Evolutionary conservation across 306 rosid genomes (phyloP).

Genomic region (Ammopiptanthus mongolicus): DNA sequence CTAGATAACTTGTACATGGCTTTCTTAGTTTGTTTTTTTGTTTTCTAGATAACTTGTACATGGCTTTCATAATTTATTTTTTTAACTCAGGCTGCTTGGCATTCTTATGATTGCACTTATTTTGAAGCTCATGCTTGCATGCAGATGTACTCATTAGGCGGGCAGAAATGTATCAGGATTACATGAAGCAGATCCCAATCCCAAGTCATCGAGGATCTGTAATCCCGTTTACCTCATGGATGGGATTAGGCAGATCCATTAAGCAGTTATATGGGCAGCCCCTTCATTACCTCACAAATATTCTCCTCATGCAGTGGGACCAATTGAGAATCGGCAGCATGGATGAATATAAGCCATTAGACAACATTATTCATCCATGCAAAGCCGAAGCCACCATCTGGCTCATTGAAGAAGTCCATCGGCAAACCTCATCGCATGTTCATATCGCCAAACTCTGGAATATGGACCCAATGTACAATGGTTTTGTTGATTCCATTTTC

Average conservation of each 20-base stretch:
- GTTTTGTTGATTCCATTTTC: conserved; percentile 68
- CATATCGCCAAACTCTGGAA: conserved; percentile 71
- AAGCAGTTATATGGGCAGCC: conserved; percentile 85
- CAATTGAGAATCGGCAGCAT: conserved; percentile 59
- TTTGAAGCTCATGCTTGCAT: conserved; percentile 1
- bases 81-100: neutral
- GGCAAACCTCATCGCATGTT: conserved; percentile 67
- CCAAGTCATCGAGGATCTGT: conserved; percentile 72
- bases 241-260: conserved; percentile 76
- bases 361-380: conserved; percentile 66
- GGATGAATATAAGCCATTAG: conserved; percentile 62
- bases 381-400: conserved; percentile 89
- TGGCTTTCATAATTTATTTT: neutral
- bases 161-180: conserved; percentile 92
- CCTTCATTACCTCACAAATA: conserved; percentile 87
- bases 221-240: conserved; percentile 80
- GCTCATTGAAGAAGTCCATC: conserved; percentile 87
- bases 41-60: neutral
- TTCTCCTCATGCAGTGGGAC: conserved; percentile 85
- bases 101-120: neutral
- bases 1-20: neutral
- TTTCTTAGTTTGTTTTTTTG: neutral
- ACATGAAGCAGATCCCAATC: conserved; percentile 80
- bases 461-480: conserved; percentile 59
- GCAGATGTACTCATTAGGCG: conserved; percentile 55